Percentiles rank a stretch among this genome's conserved stretches.
Evolutionary conservation across 257 asterid genomes (phyloP).

Genomic region (Primulina eburnea): DNA sequence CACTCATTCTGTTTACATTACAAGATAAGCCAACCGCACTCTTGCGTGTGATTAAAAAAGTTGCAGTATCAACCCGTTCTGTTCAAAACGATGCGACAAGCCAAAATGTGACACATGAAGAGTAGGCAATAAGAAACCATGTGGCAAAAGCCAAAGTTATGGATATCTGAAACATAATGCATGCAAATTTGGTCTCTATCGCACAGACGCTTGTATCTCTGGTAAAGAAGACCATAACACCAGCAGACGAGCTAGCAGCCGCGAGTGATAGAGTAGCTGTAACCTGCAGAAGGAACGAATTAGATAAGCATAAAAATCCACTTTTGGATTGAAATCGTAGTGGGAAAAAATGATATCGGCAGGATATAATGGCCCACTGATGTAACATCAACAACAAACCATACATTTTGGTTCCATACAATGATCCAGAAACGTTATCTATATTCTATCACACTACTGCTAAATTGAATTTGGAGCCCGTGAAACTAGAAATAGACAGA

Average conservation of each 20-base stretch:
- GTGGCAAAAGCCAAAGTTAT: slow-evolving; percentile 69
- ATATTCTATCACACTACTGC: too few relatives aligned
- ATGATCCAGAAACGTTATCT: too few relatives aligned
- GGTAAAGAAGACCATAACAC: slow-evolving; percentile 62
- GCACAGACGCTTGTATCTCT: slow-evolving; percentile 61
- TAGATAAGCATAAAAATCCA: too few relatives aligned
- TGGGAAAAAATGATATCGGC: too few relatives aligned
- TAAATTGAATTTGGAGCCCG: not conserved
- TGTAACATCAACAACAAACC: too few relatives aligned
- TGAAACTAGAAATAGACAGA: not conserved
- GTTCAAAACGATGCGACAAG: slow-evolving; percentile 63
- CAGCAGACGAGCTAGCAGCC: slow-evolving; percentile 86
- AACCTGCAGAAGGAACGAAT: slow-evolving; percentile 46
- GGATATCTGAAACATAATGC: slow-evolving; percentile 63
- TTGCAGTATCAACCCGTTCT: not conserved
- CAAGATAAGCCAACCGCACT: too few relatives aligned
- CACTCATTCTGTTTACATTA: too few relatives aligned
- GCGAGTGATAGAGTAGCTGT: slow-evolving; percentile 78
- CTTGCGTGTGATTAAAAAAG: too few relatives aligned
- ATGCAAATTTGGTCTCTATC: slow-evolving; percentile 37
- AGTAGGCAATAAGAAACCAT: slow-evolving; percentile 76
- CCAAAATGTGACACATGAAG: slow-evolving; percentile 81
- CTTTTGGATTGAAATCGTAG: too few relatives aligned
- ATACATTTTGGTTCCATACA: too few relatives aligned
- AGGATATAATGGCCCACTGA: too few relatives aligned